A percentile compares a stretch with the other conserved stretches of the same genome.
phyloP scores from a whole-genome alignment of 1,139 yeast genomes.

The Scheffersomyces cryptocercus region DNA sequence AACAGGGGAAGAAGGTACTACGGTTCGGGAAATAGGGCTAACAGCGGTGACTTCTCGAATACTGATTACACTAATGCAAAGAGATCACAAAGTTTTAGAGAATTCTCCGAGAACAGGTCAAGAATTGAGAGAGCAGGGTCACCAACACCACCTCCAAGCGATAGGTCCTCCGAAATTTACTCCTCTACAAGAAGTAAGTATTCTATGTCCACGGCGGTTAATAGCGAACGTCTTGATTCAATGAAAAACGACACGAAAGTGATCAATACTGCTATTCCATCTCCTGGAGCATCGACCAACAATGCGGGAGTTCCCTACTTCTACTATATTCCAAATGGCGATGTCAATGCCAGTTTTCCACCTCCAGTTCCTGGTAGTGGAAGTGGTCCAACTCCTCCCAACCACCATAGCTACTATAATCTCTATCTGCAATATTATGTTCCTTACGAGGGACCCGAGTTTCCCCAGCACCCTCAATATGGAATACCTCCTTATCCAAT shows the following conservation, averaged over 20 bases:
- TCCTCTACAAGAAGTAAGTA: not conserved
- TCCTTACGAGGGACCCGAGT: conserved; percentile 9
- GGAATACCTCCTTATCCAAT: conserved; percentile 7
- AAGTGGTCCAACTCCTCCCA: too few relatives aligned
- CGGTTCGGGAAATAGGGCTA: not conserved
- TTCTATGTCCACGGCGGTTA: not conserved
- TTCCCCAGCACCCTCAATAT: conserved; percentile 5
- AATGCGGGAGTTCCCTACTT: conserved; percentile 19
- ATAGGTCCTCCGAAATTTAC: not conserved
- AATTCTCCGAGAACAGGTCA: not conserved
- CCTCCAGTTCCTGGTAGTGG: not conserved
- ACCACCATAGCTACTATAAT: too few relatives aligned
- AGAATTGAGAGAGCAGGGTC: not conserved
- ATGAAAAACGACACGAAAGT: conserved; percentile 1
- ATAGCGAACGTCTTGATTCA: not conserved
- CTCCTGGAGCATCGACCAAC: conserved; percentile 3
- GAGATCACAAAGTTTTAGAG: not conserved
- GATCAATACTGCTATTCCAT: conserved; percentile 2
- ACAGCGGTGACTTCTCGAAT: too few relatives aligned
- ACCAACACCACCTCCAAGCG: not conserved
- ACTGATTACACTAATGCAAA: not conserved
- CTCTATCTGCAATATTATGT: conserved; percentile 7
- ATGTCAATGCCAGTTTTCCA: conserved; percentile 4
- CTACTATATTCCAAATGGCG: conserved; percentile 23
- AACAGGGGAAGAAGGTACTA: not conserved